Evolutionary conservation across 2,329 filamentous ascomycete species (phyloP).

Genomic region (Rhinocladiella mackenziei): DNA sequence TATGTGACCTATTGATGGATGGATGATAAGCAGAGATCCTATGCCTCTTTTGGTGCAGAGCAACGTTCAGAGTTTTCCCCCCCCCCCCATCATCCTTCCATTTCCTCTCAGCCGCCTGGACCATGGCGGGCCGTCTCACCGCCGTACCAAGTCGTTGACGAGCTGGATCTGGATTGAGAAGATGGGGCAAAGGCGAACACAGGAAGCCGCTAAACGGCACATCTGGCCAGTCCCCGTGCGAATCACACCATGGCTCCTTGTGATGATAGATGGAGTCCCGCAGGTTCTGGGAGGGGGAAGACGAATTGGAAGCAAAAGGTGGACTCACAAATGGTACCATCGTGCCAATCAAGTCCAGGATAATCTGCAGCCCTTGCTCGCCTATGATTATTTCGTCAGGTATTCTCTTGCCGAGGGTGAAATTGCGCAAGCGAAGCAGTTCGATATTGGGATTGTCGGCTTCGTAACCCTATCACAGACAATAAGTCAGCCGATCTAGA

Average conservation of each 20-base stretch:
- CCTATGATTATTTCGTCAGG: slow-evolving; percentile 62
- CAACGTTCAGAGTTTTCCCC: slow-evolving; percentile 1
- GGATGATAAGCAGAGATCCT: slow-evolving; percentile 13
- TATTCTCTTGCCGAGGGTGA: slow-evolving; percentile 66
- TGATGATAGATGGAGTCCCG: slow-evolving; percentile 12
- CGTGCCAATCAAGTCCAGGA: slow-evolving; percentile 61
- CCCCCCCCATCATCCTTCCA: no score
- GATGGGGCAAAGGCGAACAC: slow-evolving; percentile 5
- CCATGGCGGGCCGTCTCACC: slow-evolving; percentile 7
- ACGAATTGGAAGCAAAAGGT: slow-evolving; percentile 27
- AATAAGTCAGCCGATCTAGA: slow-evolving; percentile 11
- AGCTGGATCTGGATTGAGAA: slow-evolving; percentile 3
- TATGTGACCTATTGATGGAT: slow-evolving; percentile 57
- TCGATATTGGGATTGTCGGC: slow-evolving; percentile 73
- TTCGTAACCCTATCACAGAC: slow-evolving; percentile 60
- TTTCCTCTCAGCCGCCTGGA: no score
- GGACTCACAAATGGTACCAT: slow-evolving; percentile 76
- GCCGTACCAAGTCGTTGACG: slow-evolving; percentile 3
- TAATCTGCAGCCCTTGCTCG: slow-evolving; percentile 59
- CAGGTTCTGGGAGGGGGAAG: no score
- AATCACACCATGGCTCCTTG: slow-evolving; percentile 4
- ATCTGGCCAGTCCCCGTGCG: slow-evolving; percentile 3
- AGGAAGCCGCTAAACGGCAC: background rate
- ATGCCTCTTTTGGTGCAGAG: background rate
- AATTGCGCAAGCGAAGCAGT: slow-evolving; percentile 75